Evolutionary conservation across 2,329 filamentous ascomycete genomes (phyloP), one percentile per base, ranked within the genome.

Genomic region (Madurella fahalii): DNA sequence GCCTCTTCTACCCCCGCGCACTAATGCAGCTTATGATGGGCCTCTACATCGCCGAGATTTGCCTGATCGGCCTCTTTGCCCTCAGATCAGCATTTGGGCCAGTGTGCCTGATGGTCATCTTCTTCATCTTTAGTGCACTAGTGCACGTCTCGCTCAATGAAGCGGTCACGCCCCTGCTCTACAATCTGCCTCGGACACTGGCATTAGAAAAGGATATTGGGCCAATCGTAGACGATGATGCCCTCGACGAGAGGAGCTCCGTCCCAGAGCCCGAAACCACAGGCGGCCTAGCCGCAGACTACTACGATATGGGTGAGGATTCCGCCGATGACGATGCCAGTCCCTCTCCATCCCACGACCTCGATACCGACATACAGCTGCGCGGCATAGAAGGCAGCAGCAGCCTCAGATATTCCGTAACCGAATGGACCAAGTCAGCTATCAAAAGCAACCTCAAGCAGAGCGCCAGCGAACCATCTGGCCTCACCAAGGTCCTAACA

Each of bases 1-100:
- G 94, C 47, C 83, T 93, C 18, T 85, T 90, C 65, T 97, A 96
- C 67, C 87, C 90, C 1, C 87, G 90, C 20, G 92, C 90, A 5
- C 79, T 97, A 42, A 90, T 96, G 75, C 92, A 97, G 58, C 80
- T 94, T 32, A 83, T 93, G 42, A 82, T 85, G 2, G 90, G 91
- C 50, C 77, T 94, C 46, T 96, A 96, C 70, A 74, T 96, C 13
- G 82, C 86, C 1, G 85, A 93, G 63, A 72, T 92, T 52, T 92
- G 88, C 69, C 75, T 96, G 63, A 83, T 95, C 58, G 90, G 90
- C 50, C 79, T 96, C 39, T 94, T 95, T 66, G 83, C 82, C 42
- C 83, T 93, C 53, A 81, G 82, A 73, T 72, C 76, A 50, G 81
- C 83, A 1, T 67, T 85, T 12, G 88, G 87, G 1, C 90, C 90